These are phyloP conservation scores for Cryptococcus hybrid DNA, from an alignment of 1,284 basidiomycete genomes.

Conservation along the genomic window DNA sequence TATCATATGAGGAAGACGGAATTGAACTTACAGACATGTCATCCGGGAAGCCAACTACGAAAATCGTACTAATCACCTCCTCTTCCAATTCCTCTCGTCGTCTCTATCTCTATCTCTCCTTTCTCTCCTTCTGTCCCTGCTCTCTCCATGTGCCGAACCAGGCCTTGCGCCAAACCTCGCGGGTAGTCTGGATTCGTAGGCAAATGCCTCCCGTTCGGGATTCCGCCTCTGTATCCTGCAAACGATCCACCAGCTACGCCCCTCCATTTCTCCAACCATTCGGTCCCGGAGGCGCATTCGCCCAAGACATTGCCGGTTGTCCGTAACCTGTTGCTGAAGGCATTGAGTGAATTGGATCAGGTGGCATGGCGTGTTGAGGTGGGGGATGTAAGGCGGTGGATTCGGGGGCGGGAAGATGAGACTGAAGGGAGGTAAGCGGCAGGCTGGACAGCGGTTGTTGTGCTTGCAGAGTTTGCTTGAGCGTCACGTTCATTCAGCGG, in stretches of 20 bases:
- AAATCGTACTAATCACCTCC: constrained; percentile 97
- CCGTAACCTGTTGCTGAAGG: neutral
- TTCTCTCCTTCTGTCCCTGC: constrained; percentile 15
- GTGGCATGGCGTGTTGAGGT: constrained; percentile 46
- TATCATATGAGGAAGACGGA: neutral
- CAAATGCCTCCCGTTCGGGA: constrained; percentile 11
- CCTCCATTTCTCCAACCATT: constrained; percentile 15
- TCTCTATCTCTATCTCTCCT: constrained; percentile 25
- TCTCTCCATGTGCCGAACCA: constrained; percentile 13
- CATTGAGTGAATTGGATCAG: constrained; percentile 42
- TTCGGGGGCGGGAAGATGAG: constrained; percentile 38
- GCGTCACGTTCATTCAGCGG: constrained; percentile 1
- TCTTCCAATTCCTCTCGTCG: constrained; percentile 49
- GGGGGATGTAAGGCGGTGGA: constrained; percentile 41
- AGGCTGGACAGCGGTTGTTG: constrained; percentile 6
- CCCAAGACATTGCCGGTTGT: constrained; percentile 3
- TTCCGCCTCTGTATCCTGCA: neutral
- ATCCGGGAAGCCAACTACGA: constrained; percentile 98
- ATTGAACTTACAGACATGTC: constrained; percentile 82
- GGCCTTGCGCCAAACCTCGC: constrained; percentile 4
- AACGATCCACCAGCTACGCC: neutral
- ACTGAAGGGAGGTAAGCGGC: neutral
- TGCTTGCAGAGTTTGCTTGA: constrained; percentile 3
- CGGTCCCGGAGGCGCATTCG: constrained; percentile 6
- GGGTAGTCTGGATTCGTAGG: constrained; percentile 2